Evolutionary conservation across 371 early-diverging fungal species (phyloP), one percentile per base, ranked within the genome.

Genomic region (Funneliformis caledonium): DNA sequence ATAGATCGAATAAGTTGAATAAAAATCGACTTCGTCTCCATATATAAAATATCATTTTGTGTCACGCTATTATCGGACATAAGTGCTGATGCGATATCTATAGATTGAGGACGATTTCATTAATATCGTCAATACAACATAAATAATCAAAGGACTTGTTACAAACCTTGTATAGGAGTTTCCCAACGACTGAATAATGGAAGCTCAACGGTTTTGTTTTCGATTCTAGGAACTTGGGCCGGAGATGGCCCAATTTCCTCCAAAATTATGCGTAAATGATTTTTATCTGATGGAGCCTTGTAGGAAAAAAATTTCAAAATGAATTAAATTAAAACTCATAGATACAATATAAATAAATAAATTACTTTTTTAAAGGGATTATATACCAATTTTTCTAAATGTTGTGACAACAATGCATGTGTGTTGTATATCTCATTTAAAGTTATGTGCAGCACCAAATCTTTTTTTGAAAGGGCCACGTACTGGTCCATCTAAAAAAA

Each of bases 381-480:
- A 74, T 14, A 43, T 87, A 87, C 90, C 81, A 97, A 83, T 8
- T 89, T 87, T 78, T 96, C 94, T 81, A 92, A 81, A 83, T 97
- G 96, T 86, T 95, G 94, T 9, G 89, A 84, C 74, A 98, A 86
- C 42, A 97, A 86, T 33, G 92, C 87, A 62, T 96, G 95, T 19
- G 95, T 96, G 81, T 92, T 95, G 87, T 94, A 96, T 81, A 98
- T 93, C 89, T 98, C 97, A 85, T 98, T 97, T 43, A 96, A 84
- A 22, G 95, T 94, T 80, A 98, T 96, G 83, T 92, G 92, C 50
- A 98, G 87, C 72, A 91, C 85, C 69, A 96, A 91, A 76, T 98
- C 95, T 85, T 96, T 96, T 84, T 96, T 96, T 14, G 96, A 96
- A 77, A 97, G 85, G 0, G 97, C 97, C 88, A 96, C 93, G 83